A percentile compares a stretch with the other conserved stretches of the same genome.
These are phyloP conservation scores for Scutellaria minor DNA, from an alignment of 257 asterid genomes.

Conservation along the genomic window DNA sequence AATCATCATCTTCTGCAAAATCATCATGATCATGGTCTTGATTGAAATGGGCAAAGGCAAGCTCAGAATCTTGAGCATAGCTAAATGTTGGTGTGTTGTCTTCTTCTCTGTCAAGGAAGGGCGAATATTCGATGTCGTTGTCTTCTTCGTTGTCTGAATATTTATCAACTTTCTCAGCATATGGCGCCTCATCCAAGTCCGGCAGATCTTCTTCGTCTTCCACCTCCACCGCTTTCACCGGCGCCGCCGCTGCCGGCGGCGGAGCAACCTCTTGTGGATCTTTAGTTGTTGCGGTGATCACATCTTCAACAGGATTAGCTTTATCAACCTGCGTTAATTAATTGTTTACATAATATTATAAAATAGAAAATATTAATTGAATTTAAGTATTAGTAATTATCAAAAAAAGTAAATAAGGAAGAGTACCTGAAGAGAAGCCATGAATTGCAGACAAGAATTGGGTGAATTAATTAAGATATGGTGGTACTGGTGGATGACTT, in stretches of 20 bases:
- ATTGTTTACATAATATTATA: too few species aligned
- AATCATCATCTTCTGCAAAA: too few species aligned
- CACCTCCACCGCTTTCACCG: slow-evolving; percentile 25
- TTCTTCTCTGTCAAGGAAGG: slow-evolving; percentile 31
- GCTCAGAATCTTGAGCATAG: too few species aligned
- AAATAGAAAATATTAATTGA: too few species aligned
- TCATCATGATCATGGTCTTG: too few species aligned
- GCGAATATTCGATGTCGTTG: slow-evolving; percentile 21
- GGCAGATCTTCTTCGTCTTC: slow-evolving; percentile 36
- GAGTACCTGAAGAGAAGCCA: slow-evolving; percentile 43
- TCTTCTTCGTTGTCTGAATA: slow-evolving; percentile 36
- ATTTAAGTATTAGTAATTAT: too few species aligned
- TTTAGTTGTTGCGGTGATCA: slow-evolving; percentile 25
- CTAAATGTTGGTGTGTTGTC: too few species aligned
- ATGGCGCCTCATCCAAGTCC: slow-evolving; percentile 31
- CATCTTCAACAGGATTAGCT: slow-evolving; percentile 33
- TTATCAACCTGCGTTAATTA: slow-evolving; percentile 26
- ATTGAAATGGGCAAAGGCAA: too few species aligned
- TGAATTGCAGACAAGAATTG: neutral
- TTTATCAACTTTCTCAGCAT: slow-evolving; percentile 27
- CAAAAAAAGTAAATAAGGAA: too few species aligned
- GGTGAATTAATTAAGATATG: too few species aligned
- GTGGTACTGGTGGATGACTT: neutral
- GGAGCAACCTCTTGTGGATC: slow-evolving; percentile 27
- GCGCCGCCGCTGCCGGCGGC: neutral